phyloP scores from a whole-genome alignment of 2,329 filamentous ascomycete genomes.

The Cercospora canescens region DNA sequence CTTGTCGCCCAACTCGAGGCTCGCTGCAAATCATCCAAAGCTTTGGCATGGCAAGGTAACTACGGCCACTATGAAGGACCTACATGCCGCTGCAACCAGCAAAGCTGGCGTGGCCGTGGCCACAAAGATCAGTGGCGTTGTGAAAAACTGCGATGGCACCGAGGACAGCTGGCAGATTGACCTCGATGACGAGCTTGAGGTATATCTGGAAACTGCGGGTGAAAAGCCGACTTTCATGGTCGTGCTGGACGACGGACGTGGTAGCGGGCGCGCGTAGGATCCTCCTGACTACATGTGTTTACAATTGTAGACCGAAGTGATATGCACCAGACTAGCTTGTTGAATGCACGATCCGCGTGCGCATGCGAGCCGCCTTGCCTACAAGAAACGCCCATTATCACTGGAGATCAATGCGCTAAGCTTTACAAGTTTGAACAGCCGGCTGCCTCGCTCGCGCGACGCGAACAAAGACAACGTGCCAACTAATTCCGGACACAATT shows the following conservation, averaged over 20 bases:
- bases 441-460: not conserved
- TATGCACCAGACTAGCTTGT: not conserved
- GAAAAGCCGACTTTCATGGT: slow-evolving; percentile 56
- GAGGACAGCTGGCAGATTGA: slow-evolving; percentile 67
- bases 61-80: slow-evolving; percentile 59
- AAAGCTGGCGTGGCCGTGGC: slow-evolving; percentile 49
- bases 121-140: slow-evolving; percentile 20
- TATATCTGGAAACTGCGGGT: slow-evolving; percentile 66
- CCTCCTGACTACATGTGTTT: too few relatives aligned
- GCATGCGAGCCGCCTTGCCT: not conserved
- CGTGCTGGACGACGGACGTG: slow-evolving; percentile 28
- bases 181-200: slow-evolving; percentile 69
- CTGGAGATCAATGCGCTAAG: not conserved
- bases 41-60: slow-evolving; percentile 68
- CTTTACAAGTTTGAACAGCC: not conserved
- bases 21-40: slow-evolving; percentile 47
- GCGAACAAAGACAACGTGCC: not conserved
- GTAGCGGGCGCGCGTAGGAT: not conserved
- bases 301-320: not conserved
- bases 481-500: not conserved
- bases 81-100: slow-evolving; percentile 61
- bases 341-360: not conserved
- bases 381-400: not conserved
- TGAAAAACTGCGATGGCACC: slow-evolving; percentile 46
- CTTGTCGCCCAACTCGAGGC: slow-evolving; percentile 64